Conservation (phyloP, 371 early-diverging fungal species). For the Capniomyces stellatus region DNA sequence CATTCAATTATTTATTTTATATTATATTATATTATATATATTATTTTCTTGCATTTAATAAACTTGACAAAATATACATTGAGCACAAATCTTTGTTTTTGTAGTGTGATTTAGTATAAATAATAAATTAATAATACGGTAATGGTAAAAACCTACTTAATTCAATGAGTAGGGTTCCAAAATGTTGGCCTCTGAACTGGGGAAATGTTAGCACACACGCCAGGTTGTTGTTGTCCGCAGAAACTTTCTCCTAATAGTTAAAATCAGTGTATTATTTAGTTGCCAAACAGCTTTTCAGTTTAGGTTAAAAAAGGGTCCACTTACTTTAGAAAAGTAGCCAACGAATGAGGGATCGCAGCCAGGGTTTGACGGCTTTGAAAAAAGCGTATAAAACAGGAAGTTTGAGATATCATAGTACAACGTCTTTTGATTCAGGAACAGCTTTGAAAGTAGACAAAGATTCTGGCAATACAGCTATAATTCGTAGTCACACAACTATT, state of each 20-base stretch:
- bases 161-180: slow-evolving; percentile 72
- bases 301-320: slow-evolving; percentile 20
- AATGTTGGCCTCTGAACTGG: slow-evolving; percentile 68
- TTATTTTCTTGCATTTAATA: no score
- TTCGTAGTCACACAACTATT: not conserved
- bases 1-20: no score
- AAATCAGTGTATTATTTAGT: not conserved
- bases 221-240: slow-evolving; percentile 63
- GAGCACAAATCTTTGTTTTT: no score
- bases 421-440: slow-evolving; percentile 25
- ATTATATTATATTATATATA: no score
- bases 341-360: slow-evolving; percentile 30
- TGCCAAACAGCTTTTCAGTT: not conserved
- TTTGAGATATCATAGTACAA: slow-evolving; percentile 20
- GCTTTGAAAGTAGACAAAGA: slow-evolving; percentile 21
- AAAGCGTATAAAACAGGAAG: slow-evolving; percentile 30
- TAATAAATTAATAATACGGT: no score
- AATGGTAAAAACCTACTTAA: no score
- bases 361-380: slow-evolving; percentile 59
- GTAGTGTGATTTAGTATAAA: no score
- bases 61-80: no score
- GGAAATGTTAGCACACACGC: slow-evolving; percentile 78
- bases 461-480: slow-evolving; percentile 19
- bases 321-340: slow-evolving; percentile 40
- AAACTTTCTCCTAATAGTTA: slow-evolving; percentile 35